Conservation (phyloP, 495 filamentous ascomycete genomes). For the Pyronema domesticum region DNA sequence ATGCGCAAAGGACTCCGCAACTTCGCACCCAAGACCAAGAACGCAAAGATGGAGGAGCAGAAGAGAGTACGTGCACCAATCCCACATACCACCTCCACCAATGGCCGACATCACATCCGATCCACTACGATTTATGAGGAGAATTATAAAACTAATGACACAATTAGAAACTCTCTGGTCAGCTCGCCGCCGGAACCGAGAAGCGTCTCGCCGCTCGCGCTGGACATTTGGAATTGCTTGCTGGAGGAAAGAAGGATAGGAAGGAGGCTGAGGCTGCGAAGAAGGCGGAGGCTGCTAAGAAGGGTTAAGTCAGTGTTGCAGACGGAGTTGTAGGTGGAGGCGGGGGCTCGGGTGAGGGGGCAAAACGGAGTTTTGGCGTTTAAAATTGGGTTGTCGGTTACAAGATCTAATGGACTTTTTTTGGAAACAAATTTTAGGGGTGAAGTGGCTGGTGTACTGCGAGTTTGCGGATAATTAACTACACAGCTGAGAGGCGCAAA, state of each 20-base stretch:
- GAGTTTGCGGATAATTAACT: no score
- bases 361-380: no score
- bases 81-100: neutral
- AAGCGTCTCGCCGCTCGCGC: constrained; percentile 47
- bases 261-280: constrained; percentile 6
- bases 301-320: neutral
- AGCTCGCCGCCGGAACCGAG: constrained; percentile 47
- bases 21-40: constrained; percentile 46
- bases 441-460: no score
- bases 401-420: no score
- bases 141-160: no score
- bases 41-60: constrained; percentile 43
- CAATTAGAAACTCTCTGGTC: constrained; percentile 44
- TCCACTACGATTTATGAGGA: no score
- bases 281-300: neutral
- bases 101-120: no score
- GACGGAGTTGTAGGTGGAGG: no score
- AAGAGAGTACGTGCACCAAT: constrained; percentile 34
- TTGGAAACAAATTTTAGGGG: no score
- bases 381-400: no score
- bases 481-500: no score
- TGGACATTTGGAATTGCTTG: constrained; percentile 54
- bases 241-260: constrained; percentile 24
- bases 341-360: no score
- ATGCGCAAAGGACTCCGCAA: constrained; percentile 41